These are phyloP conservation scores for Thalassia testudinum DNA, from an alignment of 116 monocot species.

Conservation along the genomic window DNA sequence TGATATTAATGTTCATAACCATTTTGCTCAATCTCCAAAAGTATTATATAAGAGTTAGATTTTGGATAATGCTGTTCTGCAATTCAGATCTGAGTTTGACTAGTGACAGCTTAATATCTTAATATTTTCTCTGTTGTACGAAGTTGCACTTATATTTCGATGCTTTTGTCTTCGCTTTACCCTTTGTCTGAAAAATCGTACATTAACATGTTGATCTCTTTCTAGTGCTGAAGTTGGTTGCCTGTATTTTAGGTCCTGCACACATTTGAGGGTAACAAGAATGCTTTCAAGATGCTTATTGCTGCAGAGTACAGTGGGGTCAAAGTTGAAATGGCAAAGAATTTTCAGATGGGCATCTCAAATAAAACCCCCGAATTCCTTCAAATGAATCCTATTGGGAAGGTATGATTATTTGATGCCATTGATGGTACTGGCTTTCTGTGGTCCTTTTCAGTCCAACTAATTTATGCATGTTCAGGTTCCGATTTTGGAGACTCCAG, in stretches of 20 bases:
- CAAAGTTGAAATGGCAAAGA: slow-evolving; percentile 41
- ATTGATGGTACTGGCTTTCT: neutral
- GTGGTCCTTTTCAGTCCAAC: neutral
- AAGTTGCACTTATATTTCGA: too few species aligned
- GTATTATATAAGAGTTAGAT: too few species aligned
- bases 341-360: slow-evolving; percentile 74
- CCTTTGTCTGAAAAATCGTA: too few species aligned
- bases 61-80: too few species aligned
- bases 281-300: slow-evolving; percentile 73
- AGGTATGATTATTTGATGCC: slow-evolving; percentile 23
- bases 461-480: slow-evolving; percentile 19
- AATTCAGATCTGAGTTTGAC: too few species aligned
- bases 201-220: too few species aligned
- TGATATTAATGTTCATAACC: too few species aligned
- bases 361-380: slow-evolving; percentile 76
- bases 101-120: too few species aligned
- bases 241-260: slow-evolving; percentile 44
- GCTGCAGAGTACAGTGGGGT: slow-evolving; percentile 73
- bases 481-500: slow-evolving; percentile 79
- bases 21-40: too few species aligned
- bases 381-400: slow-evolving; percentile 84
- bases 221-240: too few species aligned
- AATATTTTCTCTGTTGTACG: too few species aligned
- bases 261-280: slow-evolving; percentile 38
- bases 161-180: too few species aligned